A percentile compares a stretch with the other conserved stretches of the same genome.
These are phyloP conservation scores for Cytospora piceae DNA, from an alignment of 2,329 filamentous ascomycete species.

Conservation along the genomic window DNA sequence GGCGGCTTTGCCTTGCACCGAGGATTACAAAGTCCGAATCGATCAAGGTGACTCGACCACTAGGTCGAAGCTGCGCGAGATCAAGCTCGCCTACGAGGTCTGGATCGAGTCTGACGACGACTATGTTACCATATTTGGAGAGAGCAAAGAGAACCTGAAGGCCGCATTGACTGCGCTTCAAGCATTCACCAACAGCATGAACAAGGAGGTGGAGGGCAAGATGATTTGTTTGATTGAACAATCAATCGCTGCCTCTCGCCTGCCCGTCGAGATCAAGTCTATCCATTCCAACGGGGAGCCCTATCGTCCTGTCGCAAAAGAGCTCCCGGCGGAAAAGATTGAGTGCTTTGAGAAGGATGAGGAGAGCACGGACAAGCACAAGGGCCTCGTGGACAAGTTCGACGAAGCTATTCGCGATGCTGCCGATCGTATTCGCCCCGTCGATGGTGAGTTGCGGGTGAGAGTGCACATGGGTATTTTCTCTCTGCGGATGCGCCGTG, in stretches of 20 bases:
- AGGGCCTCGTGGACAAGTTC: not conserved
- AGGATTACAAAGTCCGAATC: conserved; percentile 8
- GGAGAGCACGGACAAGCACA: not conserved
- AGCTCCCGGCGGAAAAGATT: not conserved
- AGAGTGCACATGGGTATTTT: conserved; percentile 24
- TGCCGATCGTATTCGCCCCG: conserved; percentile 20
- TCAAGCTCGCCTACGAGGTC: conserved; percentile 16
- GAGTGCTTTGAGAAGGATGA: not conserved
- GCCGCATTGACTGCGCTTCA: conserved; percentile 12
- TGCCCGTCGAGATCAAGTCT: conserved; percentile 12
- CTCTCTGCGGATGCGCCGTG: conserved; percentile 1
- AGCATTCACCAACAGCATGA: conserved; percentile 16
- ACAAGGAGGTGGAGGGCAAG: conserved; percentile 11
- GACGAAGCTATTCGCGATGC: conserved; percentile 11
- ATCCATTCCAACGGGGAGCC: not conserved
- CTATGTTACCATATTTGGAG: conserved; percentile 7
- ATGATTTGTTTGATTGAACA: conserved; percentile 5
- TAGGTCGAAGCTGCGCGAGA: conserved; percentile 2
- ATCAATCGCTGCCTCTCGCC: conserved; percentile 1
- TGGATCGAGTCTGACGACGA: conserved; percentile 7
- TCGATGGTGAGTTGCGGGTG: conserved; percentile 20
- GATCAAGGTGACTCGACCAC: conserved; percentile 16
- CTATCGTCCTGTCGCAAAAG: conserved; percentile 1
- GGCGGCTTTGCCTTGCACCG: conserved; percentile 17
- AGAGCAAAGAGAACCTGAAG: conserved; percentile 2